Evolutionary conservation across 1,284 basidiomycete species (phyloP), one percentile per base, ranked within the genome.

Genomic region (Heterobasidion occidentale): DNA sequence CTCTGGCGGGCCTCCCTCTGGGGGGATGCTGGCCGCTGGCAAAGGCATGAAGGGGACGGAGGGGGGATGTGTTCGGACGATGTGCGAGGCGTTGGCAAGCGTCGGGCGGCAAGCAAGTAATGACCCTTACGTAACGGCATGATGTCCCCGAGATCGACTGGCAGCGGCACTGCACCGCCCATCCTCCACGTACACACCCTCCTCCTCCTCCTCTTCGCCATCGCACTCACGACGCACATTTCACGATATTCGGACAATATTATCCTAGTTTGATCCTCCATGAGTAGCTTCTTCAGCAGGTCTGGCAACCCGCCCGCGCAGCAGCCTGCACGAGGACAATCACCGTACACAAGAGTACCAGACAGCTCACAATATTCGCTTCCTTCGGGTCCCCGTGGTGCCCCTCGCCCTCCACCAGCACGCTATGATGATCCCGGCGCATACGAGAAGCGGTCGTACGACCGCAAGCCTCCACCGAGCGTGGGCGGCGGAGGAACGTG

Each of bases 401-500:
- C 56, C 34, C 60, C 58, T 27, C 63, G 68, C 4, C 61, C 62
- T 27, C 74, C 77, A 17, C 67, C 70, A 44, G 64, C 67, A 46
- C 73, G 73, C 17, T 84, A 82, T 64, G 84, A 85, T 57, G 82
- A 86, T 60, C 75, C 80, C 4, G 71, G 78, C 1, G 66, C 64
- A 7, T 79, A 80, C 58, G 83, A 84, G 64, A 83, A 81, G 62
- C 70, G 75, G 36, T 63, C 72, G 3, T 71, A 76, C 61, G 77
- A 80, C 36, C 54, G 48, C 60, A 75, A 77, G 38, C 38, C 38
- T 52, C 74, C 73, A 60, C 62, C 65, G 5, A 61, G 63, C 53
- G 70, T 75, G 9, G 68, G 72, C 17, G 73, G 63, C 38, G 63
- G 60, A 9, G 72, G 75, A 66, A 74, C 66, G 81, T 82, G 67